Evolutionary conservation across 2,329 filamentous ascomycete species (phyloP), one percentile per base, ranked within the genome.

Genomic region (Rutstroemia sp.): DNA sequence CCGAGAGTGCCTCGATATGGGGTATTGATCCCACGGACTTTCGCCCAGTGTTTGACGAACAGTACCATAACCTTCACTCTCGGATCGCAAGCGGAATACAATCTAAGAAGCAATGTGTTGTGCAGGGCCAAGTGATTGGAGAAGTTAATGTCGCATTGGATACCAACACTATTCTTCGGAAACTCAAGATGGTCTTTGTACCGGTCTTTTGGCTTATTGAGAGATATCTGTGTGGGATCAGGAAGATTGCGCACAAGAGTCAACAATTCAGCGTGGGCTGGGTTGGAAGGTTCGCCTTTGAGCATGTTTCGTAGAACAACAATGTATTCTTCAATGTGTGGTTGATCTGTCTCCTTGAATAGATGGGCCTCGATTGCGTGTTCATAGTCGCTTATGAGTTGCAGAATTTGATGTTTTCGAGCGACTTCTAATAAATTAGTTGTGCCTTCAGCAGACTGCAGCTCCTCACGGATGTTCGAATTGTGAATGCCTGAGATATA

Each of bases 61-160:
- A 95, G 73, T 1, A 95, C 83, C 73, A 96, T 81, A 1, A 84
- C 82, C 21, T 83, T 80, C 5, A 96, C 89, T 10, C 92, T 84
- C 4, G 81, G 73, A 67, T 96, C 92, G 19, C 87, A 88, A 55
- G 82, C 80, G 2, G 87, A 86, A 72, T 96, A 96, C 70, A 89
- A 92, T 41, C 88, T 83, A 30, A 96, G 79, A 41, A 96, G 81
- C 37, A 82, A 74, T 0, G 91, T 95, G 69, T 96, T 96, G 62
- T 94, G 87, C 3, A 95, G 76, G 1, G 86, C 90, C 3, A 96
- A 80, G 46, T 88, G 83, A 17, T 91, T 91, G 1, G 87, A 87
- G 68, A 96, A 96, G 70, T 95, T 95, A 76, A 96, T 89, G 68
- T 96, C 90, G 68, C 89, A 94, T 68, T 92, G 88, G 14, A 92